Evolutionary conservation across 2,329 filamentous ascomycete genomes (phyloP), one percentile per base, ranked within the genome.

Genomic region (Scedosporium boydii): DNA sequence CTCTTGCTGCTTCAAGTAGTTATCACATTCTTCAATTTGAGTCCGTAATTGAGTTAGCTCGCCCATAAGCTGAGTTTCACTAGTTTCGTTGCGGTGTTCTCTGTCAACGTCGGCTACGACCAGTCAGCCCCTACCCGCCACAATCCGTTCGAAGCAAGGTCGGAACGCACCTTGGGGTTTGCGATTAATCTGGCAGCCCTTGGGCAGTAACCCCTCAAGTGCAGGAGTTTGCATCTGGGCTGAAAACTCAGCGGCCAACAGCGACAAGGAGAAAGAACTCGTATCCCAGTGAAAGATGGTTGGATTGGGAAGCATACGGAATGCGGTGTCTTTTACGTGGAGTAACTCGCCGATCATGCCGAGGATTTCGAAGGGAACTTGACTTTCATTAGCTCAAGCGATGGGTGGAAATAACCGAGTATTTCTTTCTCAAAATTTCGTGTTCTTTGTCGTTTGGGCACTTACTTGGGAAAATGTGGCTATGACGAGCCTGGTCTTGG

Each of bases 291-390:
- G 71, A 61, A 81, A 80, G 1, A 76, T 73, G 0, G 82, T 85
- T 0, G 83, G 83, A 64, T 86, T 86, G 0, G 83, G 83, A 1
- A 86, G 73, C 69, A 79, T 78, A 1, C 80, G 80, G 64, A 81
- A 85, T 63, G 73, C 75, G 58, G 75, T 82, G 56, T 78, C 70
- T 5, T 73, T 72, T 23, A 83, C 78, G 60, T 83, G 80, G 23
- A 84, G 73, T 0, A 76, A 77, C 27, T 76, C 75, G 55, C 77
- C 76, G 1, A 85, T 70, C 82, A 86, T 85, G n/a, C 82, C 83
- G 2, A 84, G 69, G 0, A 86, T 75, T 67, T 86, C 83, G 59
- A 85, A 85, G 0, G 80, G 77, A 0, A 86, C 82, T 83, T 21
- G 58, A 41, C 23, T 38, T 9, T 57, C 4, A 21, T 58, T 58